These are phyloP conservation scores for Geosiphon pyriformis DNA, from an alignment of 192 early-diverging fungal species.

Conservation along the genomic window DNA sequence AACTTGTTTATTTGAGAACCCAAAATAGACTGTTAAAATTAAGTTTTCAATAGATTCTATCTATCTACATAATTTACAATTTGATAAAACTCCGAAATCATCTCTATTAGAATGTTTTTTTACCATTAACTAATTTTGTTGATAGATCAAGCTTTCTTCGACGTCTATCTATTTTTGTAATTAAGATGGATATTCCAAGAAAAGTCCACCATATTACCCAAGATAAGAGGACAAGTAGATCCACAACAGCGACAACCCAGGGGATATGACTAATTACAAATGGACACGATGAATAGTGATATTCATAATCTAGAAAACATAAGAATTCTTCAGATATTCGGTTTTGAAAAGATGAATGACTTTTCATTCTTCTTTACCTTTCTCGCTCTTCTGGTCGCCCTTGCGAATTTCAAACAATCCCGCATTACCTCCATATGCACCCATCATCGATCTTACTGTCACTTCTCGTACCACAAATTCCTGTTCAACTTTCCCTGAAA, in stretches of 20 bases:
- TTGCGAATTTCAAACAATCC: conserved; percentile 53
- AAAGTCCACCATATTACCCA: conserved; percentile 2
- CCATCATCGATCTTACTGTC: conserved; percentile 61
- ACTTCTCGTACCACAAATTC: conserved; percentile 39
- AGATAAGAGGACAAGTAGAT: conserved; percentile 1
- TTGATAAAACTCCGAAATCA: too few species aligned
- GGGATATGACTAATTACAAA: conserved; percentile 25
- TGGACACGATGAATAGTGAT: conserved; percentile 20
- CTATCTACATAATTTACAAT: too few species aligned
- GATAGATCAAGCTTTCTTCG: too few species aligned
- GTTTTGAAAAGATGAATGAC: too few species aligned
- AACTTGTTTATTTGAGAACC: too few species aligned
- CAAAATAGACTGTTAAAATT: too few species aligned
- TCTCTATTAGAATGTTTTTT: too few species aligned
- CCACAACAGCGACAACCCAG: conserved; percentile 8
- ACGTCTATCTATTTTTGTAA: too few species aligned
- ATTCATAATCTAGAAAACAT: conserved; percentile 14
- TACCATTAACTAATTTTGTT: too few species aligned
- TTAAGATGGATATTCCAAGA: too few species aligned
- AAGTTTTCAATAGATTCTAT: too few species aligned
- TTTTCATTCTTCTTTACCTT: not conserved
- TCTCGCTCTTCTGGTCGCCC: not conserved
- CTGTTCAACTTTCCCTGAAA: conserved; percentile 17
- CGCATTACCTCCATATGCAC: conserved; percentile 50
- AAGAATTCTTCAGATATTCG: too few species aligned